Base-by-base conservation (phyloP, 1,284 basidiomycete species). In the Ceraceosorus guamensis region DNA sequence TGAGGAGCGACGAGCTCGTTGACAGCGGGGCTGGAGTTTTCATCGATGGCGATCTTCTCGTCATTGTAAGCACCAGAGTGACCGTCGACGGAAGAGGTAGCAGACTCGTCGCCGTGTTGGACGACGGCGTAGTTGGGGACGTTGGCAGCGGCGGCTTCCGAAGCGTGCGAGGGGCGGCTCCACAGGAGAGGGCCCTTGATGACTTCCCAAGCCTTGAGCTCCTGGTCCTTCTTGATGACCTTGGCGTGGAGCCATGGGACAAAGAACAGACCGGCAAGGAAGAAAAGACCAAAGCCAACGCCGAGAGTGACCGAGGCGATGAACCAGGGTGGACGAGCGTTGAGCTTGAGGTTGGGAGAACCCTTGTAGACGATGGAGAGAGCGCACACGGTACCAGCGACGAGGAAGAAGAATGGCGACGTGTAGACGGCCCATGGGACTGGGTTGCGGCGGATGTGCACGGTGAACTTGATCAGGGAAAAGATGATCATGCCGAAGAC, bases 111-210 rank as follows among this genome's bases (percentile, higher is more conserved):
- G 31, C 49, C 56, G 44, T 62, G 60, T 32, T 60, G 60, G 13
- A 56, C 35, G 46, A 74, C 47, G 43, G 67, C 62, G 75, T 80
- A 81, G 64, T 81, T 79, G 35, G 73, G 71, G 1, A 80, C 79
- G 34, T 66, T 64, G 24, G 47, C 46, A 10, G 51, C 58, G 13
- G 59, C 64, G 14, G 66, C 73, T 34, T 71, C 73, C 18, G 66
- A 65, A 2, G 79, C 78, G 30, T 79, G 67, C 24, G 24, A 24
- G 43, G 71, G 63, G 52, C 80, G 76, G 30, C 61, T 66, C 79
- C 79, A 81, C 31, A 81, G 76, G 2, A 78, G 59, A 6, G 80
- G 80, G 24, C 80, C 80, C 50, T 73, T 63, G 77, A 80, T 79
- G 73, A 81, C 78, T 69, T 80, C 24, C 44, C n/a, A 65, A 55